Percentiles rank a stretch among this genome's conserved stretches.
Conservation (phyloP, 2,329 filamentous ascomycete species). For the Drechslera avenae region DNA sequence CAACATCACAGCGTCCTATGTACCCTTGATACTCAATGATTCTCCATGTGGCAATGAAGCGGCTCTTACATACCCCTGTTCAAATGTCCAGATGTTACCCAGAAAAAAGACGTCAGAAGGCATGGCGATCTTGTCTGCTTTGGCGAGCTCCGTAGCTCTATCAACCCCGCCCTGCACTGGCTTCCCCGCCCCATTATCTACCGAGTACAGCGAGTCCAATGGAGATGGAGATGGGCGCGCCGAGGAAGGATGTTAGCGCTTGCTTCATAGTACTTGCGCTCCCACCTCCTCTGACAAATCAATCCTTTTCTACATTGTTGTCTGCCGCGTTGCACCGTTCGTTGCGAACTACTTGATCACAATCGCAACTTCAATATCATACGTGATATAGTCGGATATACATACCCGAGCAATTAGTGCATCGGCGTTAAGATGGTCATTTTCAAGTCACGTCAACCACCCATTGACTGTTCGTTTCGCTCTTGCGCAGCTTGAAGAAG, state of each 20-base stretch:
- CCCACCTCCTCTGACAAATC: not conserved
- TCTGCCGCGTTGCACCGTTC: not conserved
- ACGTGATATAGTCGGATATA: too few relatives aligned
- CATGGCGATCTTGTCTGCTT: conserved; percentile 17
- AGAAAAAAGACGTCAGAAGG: not conserved
- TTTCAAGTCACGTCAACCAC: conserved; percentile 52
- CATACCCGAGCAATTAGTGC: not conserved
- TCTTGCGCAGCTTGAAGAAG: too few relatives aligned
- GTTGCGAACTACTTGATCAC: not conserved
- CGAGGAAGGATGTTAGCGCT: conserved; percentile 22
- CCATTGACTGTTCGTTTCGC: conserved; percentile 46
- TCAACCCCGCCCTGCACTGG: conserved; percentile 29
- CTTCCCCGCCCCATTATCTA: conserved; percentile 38
- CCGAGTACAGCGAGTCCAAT: conserved; percentile 35
- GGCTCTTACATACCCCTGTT: conserved; percentile 4
- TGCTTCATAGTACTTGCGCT: not conserved
- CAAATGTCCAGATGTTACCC: not conserved
- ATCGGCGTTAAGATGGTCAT: conserved; percentile 41
- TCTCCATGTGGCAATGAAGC: not conserved
- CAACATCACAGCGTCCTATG: not conserved
- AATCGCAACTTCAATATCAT: too few relatives aligned
- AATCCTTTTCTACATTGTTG: not conserved
- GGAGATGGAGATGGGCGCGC: conserved; percentile 10
- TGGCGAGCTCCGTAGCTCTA: conserved; percentile 9
- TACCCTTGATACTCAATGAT: not conserved